Percentiles rank a stretch among this genome's conserved stretches.
phyloP scores from a whole-genome alignment of 1,284 basidiomycete species.

The Naganishia liquefaciens region DNA sequence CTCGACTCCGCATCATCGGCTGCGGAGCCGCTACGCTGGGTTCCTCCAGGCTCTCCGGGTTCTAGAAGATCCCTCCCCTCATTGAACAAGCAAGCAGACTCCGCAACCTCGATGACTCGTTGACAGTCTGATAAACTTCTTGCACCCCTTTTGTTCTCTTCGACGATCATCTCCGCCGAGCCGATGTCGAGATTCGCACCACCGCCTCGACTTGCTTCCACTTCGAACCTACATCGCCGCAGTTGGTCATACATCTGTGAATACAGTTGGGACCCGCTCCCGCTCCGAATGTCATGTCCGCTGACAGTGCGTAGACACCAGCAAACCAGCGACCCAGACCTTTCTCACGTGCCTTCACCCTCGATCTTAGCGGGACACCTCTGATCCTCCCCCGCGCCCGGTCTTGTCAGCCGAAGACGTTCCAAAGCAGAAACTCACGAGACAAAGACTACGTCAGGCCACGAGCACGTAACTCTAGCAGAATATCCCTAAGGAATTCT shows the following conservation, averaged over 20 bases:
- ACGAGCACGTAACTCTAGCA: slow-evolving; percentile 30
- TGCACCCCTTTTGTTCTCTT: background rate
- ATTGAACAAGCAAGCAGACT: slow-evolving; percentile 1
- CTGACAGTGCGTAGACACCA: slow-evolving; percentile 21
- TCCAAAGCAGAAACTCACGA: background rate
- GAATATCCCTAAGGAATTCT: slow-evolving; percentile 24
- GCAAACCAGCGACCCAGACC: slow-evolving; percentile 10
- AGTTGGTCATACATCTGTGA: slow-evolving; percentile 14
- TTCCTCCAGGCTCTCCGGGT: slow-evolving; percentile 26
- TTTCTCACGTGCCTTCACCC: background rate
- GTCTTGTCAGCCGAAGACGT: slow-evolving; percentile 8
- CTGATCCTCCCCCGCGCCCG: slow-evolving; percentile 1
- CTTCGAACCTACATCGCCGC: background rate
- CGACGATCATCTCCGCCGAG: background rate
- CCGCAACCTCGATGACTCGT: slow-evolving; percentile 18
- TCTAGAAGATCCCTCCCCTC: slow-evolving; percentile 26
- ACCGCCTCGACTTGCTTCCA: slow-evolving; percentile 5
- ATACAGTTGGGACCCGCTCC: slow-evolving; percentile 8
- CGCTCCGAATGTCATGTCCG: background rate
- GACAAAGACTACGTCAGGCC: slow-evolving; percentile 6
- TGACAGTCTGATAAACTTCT: slow-evolving; percentile 7
- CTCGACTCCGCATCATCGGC: background rate
- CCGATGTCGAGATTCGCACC: background rate
- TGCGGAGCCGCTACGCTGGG: background rate
- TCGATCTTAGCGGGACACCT: background rate